Percentiles rank a stretch among this genome's conserved stretches.
Conservation (phyloP, 176 grass and related monocot genomes). For the Cenchrus purpureus region DNA sequence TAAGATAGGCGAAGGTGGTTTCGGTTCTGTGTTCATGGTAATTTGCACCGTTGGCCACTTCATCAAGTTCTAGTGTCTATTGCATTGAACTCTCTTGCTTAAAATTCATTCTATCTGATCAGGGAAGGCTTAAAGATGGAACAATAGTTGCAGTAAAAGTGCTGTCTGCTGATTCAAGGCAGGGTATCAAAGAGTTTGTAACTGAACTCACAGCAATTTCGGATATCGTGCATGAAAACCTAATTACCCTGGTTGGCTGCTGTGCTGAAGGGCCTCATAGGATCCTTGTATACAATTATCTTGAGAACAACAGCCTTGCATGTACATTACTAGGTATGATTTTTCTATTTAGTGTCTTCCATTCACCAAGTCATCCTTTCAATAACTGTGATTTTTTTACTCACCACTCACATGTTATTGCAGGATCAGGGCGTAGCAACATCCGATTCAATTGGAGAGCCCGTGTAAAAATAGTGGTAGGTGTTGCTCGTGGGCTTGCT, state of each 20-base stretch:
- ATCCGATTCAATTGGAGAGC: conserved; percentile 75
- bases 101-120: conserved; percentile 29
- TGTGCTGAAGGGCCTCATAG: conserved; percentile 73
- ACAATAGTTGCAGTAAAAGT: conserved; percentile 73
- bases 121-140: conserved; percentile 89
- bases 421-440: conserved; percentile 57
- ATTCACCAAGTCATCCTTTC: background rate
- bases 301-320: conserved; percentile 86
- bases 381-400: conserved; percentile 11
- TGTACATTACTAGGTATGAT: conserved; percentile 72
- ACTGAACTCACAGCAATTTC: conserved; percentile 72
- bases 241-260: conserved; percentile 74
- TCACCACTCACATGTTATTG: conserved; percentile 39
- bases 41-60: conserved; percentile 27
- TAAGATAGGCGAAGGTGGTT: conserved; percentile 88
- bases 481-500: conserved; percentile 72
- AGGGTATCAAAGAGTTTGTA: conserved; percentile 74
- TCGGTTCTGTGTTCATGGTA: conserved; percentile 87
- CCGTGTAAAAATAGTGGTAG: conserved; percentile 72
- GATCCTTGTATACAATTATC: conserved; percentile 87
- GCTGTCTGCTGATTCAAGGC: conserved; percentile 75
- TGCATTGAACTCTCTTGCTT: conserved; percentile 19
- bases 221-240: conserved; percentile 73
- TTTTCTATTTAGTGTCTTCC: conserved; percentile 23
- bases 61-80: background rate